Conservation (phyloP, 805 yeast species). For the Tetrapisispora arboricola region DNA sequence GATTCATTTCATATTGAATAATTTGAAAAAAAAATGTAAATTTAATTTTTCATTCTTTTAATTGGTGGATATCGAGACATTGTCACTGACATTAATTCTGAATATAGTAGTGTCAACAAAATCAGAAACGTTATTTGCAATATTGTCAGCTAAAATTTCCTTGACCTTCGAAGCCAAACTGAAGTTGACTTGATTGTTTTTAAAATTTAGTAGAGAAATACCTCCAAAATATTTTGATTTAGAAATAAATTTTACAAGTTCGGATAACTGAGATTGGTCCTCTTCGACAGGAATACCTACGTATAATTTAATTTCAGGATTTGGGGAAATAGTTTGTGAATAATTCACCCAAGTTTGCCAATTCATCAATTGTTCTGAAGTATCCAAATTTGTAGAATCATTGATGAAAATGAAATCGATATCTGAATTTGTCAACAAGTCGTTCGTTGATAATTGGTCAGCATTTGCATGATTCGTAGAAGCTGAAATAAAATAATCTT, state of each 20-base stretch:
- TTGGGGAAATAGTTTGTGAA: constrained; percentile 51
- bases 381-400: constrained; percentile 79
- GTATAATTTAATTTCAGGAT: constrained; percentile 55
- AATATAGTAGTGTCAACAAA: not conserved
- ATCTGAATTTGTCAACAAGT: constrained; percentile 44
- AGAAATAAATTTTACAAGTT: constrained; percentile 61
- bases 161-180: not conserved
- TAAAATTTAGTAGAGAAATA: constrained; percentile 68
- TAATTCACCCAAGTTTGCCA: constrained; percentile 64
- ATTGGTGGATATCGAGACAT: not conserved
- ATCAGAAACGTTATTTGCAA: not conserved
- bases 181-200: not conserved
- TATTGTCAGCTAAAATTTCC: constrained; percentile 1
- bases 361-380: constrained; percentile 44
- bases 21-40: too few species aligned
- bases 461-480: constrained; percentile 91
- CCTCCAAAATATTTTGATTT: constrained; percentile 72
- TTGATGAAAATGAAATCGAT: constrained; percentile 79
- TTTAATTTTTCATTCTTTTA: too few species aligned
- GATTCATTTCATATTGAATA: too few species aligned
- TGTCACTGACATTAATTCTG: constrained; percentile 1
- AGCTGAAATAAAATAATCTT: constrained; percentile 65
- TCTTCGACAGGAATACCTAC: constrained; percentile 67
- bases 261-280: constrained; percentile 14
- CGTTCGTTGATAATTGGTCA: constrained; percentile 50